A percentile compares a stretch with the other conserved stretches of the same genome.
These are phyloP conservation scores for Mortierella sp. DNA, from an alignment of 371 early-diverging fungal species.

Conservation along the genomic window DNA sequence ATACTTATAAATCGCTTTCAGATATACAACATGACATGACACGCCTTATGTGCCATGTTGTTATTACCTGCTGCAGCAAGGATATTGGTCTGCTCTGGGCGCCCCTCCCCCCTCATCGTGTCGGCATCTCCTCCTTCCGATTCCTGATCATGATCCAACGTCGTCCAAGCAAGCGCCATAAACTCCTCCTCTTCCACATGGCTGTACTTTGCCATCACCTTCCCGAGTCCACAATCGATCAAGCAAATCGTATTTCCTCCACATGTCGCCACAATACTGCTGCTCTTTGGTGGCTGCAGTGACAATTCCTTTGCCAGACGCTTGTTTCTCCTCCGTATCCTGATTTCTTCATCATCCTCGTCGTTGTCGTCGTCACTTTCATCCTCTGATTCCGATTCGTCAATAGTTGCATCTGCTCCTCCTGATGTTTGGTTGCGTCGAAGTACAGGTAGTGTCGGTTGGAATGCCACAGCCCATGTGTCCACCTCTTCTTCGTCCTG, in stretches of 20 bases:
- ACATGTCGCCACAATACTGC: slow-evolving; percentile 61
- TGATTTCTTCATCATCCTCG: slow-evolving; percentile 3
- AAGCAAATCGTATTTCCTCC: slow-evolving; percentile 65
- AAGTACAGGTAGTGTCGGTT: slow-evolving; percentile 37
- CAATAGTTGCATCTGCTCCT: background rate
- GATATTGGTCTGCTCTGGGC: slow-evolving; percentile 52
- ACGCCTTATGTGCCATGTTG: background rate
- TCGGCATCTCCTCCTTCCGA: background rate
- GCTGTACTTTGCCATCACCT: slow-evolving; percentile 67
- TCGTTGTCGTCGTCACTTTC: slow-evolving; percentile 7
- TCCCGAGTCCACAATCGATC: slow-evolving; percentile 63
- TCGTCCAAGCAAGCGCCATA: slow-evolving; percentile 70
- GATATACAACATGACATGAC: background rate
- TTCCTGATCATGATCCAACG: slow-evolving; percentile 24
- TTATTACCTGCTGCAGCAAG: slow-evolving; percentile 64
- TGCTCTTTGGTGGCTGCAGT: slow-evolving; percentile 21
- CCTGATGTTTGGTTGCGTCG: slow-evolving; percentile 4
- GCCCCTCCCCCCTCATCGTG: slow-evolving; percentile 2
- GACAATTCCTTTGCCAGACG: slow-evolving; percentile 17
- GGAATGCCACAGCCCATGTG: slow-evolving; percentile 43
- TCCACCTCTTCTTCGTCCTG: slow-evolving; percentile 36
- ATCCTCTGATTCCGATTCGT: background rate
- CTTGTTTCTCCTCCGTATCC: slow-evolving; percentile 9
- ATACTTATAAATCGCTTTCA: no score
- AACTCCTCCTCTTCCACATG: slow-evolving; percentile 71